Base-by-base conservation (phyloP, 2,329 filamentous ascomycete genomes). In the Diaporthe sp. region DNA sequence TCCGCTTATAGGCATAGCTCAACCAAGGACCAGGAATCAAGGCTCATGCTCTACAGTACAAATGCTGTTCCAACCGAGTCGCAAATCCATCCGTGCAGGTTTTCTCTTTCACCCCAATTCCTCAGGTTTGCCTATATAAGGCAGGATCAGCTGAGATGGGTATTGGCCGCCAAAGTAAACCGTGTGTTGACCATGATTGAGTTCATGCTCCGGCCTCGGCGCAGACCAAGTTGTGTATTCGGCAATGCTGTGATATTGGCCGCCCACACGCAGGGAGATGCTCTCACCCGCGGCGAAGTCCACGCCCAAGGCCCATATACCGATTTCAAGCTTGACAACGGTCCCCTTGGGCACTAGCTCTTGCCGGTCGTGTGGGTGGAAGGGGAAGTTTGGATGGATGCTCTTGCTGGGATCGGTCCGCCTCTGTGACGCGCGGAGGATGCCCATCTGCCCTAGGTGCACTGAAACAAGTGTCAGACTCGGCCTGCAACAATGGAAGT, bases 271-370 rank as follows among this genome's bases (percentile, higher is more conserved):
- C 27, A 83, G 51, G 15, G 71, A 72, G 22, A 79, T 73, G 12
- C 75, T 74, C 75, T 87, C 84, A 0, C 84, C 85, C 8, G 79
- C 82, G 4, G 87, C 84, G 77, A 84, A 88, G 37, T 86, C 83
- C 0, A 86, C 81, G 0, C 86, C 86, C 80, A 85, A 83, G 0
- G 83, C 82, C 85, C 85, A 88, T 17, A 88, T 85, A 0, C 85
- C 85, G 73, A 88, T 87, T 59, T 88, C 85, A 6, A 88, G 78
- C 76, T 82, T 83, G 5, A 87, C 85, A 27, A 87, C 78, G 9
- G 83, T 78, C 0, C 86, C 86, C 0, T 81, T 81, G 3, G 77
- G 71, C 1, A 87, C 79, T 76, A 86, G 85, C 56, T 86, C 81
- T 56, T 85, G 80, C 22, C 78, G 77, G 6, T 81, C 79, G 72